Evolutionary conservation across 306 rosid species (phyloP), one percentile per base, ranked within the genome.

Genomic region (Cajanus cajan): DNA sequence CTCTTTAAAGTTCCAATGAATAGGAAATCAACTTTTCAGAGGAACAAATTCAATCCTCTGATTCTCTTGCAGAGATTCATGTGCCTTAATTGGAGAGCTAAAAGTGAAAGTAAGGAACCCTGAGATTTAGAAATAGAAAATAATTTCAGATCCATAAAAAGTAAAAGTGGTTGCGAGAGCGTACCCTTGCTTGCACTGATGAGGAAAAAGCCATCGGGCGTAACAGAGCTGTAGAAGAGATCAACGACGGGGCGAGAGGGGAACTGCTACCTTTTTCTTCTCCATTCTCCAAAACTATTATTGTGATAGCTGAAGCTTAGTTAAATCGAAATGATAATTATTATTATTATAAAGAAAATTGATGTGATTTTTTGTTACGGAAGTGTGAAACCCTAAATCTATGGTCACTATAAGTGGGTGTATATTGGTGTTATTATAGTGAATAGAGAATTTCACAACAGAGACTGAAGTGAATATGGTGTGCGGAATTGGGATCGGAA

Each of bases 141-240:
- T 24, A 28, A 63, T 7, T 37, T 43, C n/a, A 54, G 71, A 78
- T 45, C 65, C 86, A 64, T 22, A 22, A 37, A 21, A 65, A n/a
- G n/a, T n/a, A n/a, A n/a, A n/a, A n/a, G n/a, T n/a, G n/a, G n/a
- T n/a, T n/a, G n/a, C n/a, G 16, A 52, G 19, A 59, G 16, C 75
- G 33, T 85, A 95, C 99, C 99, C 83, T 95, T 95, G 93, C 99
- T 95, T 65, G 99, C 99, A 74, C 99, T 95, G 83, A 95, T 93
- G 85, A 94, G 94, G 79, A 94, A 94, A 85, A 90, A 94, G 0
- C 98, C 98, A 87, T 94, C 98, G 1, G 96, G 92, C 22, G 98
- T 94, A 69, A 91, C 81, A n/a, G 97, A 97, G 81, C 98, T 94
- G 87, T 94, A 94, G 78, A 82, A 94, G 73, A 94, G 91, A 90